Evolutionary conservation across 2,329 filamentous ascomycete species (phyloP).

Genomic region (Aspergillus ochraceoroseus): DNA sequence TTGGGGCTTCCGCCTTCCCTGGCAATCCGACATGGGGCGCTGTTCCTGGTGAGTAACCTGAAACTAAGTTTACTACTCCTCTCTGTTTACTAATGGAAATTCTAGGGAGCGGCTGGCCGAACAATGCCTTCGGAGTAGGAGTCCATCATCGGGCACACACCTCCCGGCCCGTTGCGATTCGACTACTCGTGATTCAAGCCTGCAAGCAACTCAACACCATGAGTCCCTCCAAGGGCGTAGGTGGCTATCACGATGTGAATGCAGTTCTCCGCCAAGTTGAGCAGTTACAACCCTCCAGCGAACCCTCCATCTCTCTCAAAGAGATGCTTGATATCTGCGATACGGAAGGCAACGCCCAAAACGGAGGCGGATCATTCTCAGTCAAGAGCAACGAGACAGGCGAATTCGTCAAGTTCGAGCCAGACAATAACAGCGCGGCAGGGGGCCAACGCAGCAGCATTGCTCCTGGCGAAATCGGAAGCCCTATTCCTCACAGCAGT

Average conservation of each 20-base stretch:
- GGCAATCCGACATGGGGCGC: conserved; percentile 38
- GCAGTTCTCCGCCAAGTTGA: conserved; percentile 61
- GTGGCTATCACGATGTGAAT: conserved; percentile 66
- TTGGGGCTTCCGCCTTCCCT: conserved; percentile 38
- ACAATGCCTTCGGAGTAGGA: conserved; percentile 49
- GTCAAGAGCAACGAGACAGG: conserved; percentile 52
- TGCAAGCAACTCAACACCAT: conserved; percentile 60
- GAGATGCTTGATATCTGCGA: conserved; percentile 84
- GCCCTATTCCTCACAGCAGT: conserved; percentile 52
- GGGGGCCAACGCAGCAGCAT: conserved; percentile 42
- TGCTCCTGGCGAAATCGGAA: conserved; percentile 64
- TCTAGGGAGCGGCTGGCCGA: conserved; percentile 45
- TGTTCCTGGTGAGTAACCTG: conserved; percentile 32
- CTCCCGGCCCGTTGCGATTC: conserved; percentile 63
- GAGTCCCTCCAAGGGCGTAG: conserved; percentile 41
- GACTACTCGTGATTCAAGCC: conserved; percentile 69
- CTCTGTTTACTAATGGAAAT: conserved; percentile 19
- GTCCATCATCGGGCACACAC: conserved; percentile 49
- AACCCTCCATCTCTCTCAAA: conserved; percentile 52
- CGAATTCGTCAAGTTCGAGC: conserved; percentile 48
- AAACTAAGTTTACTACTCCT: neutral
- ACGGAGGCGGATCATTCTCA: conserved; percentile 86
- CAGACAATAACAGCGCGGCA: conserved; percentile 47
- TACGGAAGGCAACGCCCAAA: conserved; percentile 77
- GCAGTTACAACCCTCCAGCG: conserved; percentile 56